These are phyloP conservation scores for Colletotrichum tropicale DNA, from an alignment of 2,329 filamentous ascomycete species.

Conservation along the genomic window DNA sequence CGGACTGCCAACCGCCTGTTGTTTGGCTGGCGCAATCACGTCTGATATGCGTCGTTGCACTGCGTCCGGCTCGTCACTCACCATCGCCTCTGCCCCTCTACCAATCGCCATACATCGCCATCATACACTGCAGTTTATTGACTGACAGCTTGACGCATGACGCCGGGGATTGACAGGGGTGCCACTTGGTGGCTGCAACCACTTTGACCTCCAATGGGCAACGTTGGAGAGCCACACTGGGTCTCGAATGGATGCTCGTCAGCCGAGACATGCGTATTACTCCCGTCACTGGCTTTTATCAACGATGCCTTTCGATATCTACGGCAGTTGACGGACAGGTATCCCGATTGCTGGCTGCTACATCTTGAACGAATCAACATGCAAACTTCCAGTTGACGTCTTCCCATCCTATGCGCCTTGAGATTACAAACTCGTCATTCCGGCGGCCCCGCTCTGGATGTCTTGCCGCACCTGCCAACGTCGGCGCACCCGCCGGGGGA, in stretches of 20 bases:
- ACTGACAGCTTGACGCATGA: slow-evolving; percentile 7
- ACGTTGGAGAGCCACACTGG: background rate
- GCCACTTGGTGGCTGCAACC: slow-evolving; percentile 3
- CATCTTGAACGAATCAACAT: background rate
- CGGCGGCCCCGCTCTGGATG: slow-evolving; percentile 5
- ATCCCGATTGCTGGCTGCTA: background rate
- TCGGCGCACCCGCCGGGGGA: slow-evolving; percentile 9
- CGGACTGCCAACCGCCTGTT: background rate
- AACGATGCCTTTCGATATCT: background rate
- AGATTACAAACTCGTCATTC: slow-evolving; percentile 11
- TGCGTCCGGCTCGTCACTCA: background rate
- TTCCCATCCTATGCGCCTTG: slow-evolving; percentile 27
- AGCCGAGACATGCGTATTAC: background rate
- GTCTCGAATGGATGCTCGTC: background rate
- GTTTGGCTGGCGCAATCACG: background rate
- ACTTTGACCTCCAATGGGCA: background rate
- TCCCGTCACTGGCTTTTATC: background rate
- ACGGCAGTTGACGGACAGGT: background rate
- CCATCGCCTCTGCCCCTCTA: background rate
- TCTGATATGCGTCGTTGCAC: background rate
- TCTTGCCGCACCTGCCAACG: slow-evolving; percentile 12
- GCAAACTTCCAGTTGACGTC: slow-evolving; percentile 25
- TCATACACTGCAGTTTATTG: background rate
- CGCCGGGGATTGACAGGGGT: background rate
- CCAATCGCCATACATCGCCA: background rate